phyloP scores from a whole-genome alignment of 225 moss, liverwort and hornwort genomes.

The Bryoerythrophyllum caledonicum region DNA sequence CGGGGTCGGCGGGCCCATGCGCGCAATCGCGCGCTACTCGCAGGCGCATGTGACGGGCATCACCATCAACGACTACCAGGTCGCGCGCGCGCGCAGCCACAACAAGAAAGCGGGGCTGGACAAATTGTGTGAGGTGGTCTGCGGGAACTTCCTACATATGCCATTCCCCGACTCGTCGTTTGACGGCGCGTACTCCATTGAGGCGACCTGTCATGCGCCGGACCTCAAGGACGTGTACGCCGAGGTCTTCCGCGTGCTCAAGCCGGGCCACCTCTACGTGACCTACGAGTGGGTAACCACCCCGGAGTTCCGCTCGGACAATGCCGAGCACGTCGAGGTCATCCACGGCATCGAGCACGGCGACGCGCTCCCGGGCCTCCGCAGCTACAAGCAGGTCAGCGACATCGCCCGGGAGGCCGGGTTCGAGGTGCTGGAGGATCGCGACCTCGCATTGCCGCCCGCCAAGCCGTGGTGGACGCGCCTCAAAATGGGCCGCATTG shows the following conservation, averaged over 20 bases:
- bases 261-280: slow-evolving; percentile 87
- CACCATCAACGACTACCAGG: slow-evolving; percentile 95
- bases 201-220: slow-evolving; percentile 94
- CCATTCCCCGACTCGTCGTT: slow-evolving; percentile 77
- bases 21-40: slow-evolving; percentile 87
- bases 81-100: slow-evolving; percentile 82
- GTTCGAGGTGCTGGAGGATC: slow-evolving; percentile 78
- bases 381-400: slow-evolving; percentile 68
- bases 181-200: slow-evolving; percentile 87
- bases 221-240: slow-evolving; percentile 81
- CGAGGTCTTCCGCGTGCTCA: slow-evolving; percentile 82
- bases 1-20: slow-evolving; percentile 96
- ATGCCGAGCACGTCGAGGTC: slow-evolving; percentile 70
- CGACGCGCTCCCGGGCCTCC: slow-evolving; percentile 84
- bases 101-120: slow-evolving; percentile 89
- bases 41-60: slow-evolving; percentile 75
- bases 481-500: slow-evolving; percentile 86
- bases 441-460: slow-evolving; percentile 87
- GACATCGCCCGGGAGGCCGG: slow-evolving; percentile 85
- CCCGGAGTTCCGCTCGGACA: slow-evolving; percentile 59
- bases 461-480: slow-evolving; percentile 93
- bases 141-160: slow-evolving; percentile 89
- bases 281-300: slow-evolving; percentile 97
- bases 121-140: slow-evolving; percentile 81
- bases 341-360: slow-evolving; percentile 97